These are phyloP conservation scores for Wallacemonas sp. DNA, from an alignment of 208 protist genomes.

Conservation along the genomic window DNA sequence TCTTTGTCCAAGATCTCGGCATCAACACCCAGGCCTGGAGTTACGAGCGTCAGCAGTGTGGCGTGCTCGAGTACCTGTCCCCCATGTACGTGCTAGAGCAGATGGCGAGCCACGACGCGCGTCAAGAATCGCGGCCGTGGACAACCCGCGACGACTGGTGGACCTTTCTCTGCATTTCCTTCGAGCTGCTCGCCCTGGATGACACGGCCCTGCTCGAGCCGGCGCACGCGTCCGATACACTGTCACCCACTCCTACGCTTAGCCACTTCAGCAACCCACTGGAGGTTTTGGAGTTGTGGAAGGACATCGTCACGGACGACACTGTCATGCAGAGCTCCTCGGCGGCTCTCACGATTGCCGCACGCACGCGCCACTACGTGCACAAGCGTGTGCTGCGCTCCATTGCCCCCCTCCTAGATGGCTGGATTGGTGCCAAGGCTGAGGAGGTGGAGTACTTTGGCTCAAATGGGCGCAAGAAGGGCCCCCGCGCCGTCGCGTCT, in stretches of 20 bases:
- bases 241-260: constrained; percentile 44
- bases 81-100: constrained; percentile 70
- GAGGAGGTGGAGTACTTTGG: constrained; percentile 66
- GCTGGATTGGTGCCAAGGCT: constrained; percentile 58
- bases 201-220: constrained; percentile 56
- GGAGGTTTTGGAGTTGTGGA: constrained; percentile 66
- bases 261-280: constrained; percentile 52
- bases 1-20: constrained; percentile 68
- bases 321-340: background rate
- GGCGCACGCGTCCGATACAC: constrained; percentile 15
- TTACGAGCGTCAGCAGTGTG: constrained; percentile 86
- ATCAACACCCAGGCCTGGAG: constrained; percentile 68
- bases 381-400: constrained; percentile 59
- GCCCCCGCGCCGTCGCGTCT: constrained; percentile 31
- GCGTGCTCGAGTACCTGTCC: constrained; percentile 82
- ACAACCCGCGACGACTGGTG: constrained; percentile 85
- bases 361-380: constrained; percentile 48
- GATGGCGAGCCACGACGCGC: constrained; percentile 48
- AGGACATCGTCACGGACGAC: constrained; percentile 41
- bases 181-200: constrained; percentile 72
- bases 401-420: constrained; percentile 47
- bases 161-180: constrained; percentile 71
- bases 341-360: constrained; percentile 18
- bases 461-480: constrained; percentile 33
- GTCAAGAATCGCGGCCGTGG: constrained; percentile 47